A percentile compares a stretch with the other conserved stretches of the same genome.
These are phyloP conservation scores for Moesziomyces parantarcticus DNA, from an alignment of 1,284 basidiomycete species.

Conservation along the genomic window DNA sequence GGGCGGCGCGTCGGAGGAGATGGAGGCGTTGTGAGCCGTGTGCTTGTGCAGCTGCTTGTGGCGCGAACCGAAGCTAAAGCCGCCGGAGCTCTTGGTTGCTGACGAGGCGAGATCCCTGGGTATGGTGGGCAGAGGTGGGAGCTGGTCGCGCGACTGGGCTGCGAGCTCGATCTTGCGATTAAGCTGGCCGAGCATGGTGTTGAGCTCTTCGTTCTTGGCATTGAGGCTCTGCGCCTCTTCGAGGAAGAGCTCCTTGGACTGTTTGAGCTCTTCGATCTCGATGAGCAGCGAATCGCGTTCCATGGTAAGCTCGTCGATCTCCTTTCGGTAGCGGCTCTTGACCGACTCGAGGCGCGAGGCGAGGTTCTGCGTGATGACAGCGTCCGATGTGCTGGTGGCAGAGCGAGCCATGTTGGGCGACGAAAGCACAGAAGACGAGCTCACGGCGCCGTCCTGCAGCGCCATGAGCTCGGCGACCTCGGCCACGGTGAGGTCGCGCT, in stretches of 20 bases:
- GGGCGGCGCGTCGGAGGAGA: conserved; percentile 43
- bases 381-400: conserved; percentile 21
- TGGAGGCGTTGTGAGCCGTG: conserved; percentile 38
- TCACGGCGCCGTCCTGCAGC: conserved; percentile 72
- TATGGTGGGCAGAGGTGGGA: conserved; percentile 24
- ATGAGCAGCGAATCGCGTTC: conserved; percentile 82
- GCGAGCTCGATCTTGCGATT: conserved; percentile 47
- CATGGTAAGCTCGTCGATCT: conserved; percentile 83
- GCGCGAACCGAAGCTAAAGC: conserved; percentile 53
- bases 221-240: conserved; percentile 91
- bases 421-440: conserved; percentile 5
- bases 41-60: conserved; percentile 38
- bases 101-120: conserved; percentile 23
- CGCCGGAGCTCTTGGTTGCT: conserved; percentile 19
- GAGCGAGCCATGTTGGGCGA: conserved; percentile 18
- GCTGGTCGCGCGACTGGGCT: conserved; percentile 28
- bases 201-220: conserved; percentile 89
- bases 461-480: conserved; percentile 90
- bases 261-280: conserved; percentile 87
- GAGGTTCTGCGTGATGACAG: conserved; percentile 77
- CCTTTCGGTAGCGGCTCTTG: conserved; percentile 85
- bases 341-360: conserved; percentile 88
- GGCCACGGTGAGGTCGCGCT: conserved; percentile 89
- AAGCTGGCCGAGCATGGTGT: conserved; percentile 80
- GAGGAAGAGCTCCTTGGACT: conserved; percentile 84